Base-by-base conservation (phyloP, 2,329 filamentous ascomycete genomes). In the Epichloe scottii region DNA sequence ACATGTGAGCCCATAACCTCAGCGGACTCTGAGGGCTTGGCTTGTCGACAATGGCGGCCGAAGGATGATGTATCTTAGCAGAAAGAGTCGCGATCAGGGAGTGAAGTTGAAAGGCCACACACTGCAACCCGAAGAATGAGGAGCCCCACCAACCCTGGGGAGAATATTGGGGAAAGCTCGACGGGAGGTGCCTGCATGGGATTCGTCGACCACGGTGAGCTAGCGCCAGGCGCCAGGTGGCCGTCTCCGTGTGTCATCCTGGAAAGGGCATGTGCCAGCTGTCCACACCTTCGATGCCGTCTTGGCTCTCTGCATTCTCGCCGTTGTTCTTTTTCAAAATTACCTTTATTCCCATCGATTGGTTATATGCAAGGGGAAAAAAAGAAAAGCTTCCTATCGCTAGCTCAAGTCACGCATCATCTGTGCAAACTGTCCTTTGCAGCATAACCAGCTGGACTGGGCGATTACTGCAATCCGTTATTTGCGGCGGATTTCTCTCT, bases 381-480 rank as follows among this genome's bases (percentile, higher is more conserved):
- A 23, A 47, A 5, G n/a, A 21, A 30, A 34, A 14, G 38, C 17
- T 10, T n/a, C 10, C 37, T 30, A 4, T 38, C 46, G 40, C 33
- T 15, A 15, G 26, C 30, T 38, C 37, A 26, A 39, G 43, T 33
- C n/a, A 38, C 21, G 46, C 46, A 17, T 35, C 23, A 11, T 19
- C 15, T n/a, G 33, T 40, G 26, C 35, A 49, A 52, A 21, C 35
- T 52, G 41, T 46, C 35, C 46, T 46, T 17, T 23, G 17, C 46
- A 38, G 41, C 51, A 41, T 37, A 35, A 26, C 46, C 46, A 52
- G 51, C 46, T 43, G 42, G 42, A 26, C 46, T 42, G 51, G 46
- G 38, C 10, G 26, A 34, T 30, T 15, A 30, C 26, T 33, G 21
- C 37, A 35, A 19, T 17, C 11, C 21, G 33, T 40, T 15, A 21